Evolutionary conservation across 176 grass and related monocot species (phyloP), one percentile per base, ranked within the genome.

Genomic region (Oryza glaberrima): DNA sequence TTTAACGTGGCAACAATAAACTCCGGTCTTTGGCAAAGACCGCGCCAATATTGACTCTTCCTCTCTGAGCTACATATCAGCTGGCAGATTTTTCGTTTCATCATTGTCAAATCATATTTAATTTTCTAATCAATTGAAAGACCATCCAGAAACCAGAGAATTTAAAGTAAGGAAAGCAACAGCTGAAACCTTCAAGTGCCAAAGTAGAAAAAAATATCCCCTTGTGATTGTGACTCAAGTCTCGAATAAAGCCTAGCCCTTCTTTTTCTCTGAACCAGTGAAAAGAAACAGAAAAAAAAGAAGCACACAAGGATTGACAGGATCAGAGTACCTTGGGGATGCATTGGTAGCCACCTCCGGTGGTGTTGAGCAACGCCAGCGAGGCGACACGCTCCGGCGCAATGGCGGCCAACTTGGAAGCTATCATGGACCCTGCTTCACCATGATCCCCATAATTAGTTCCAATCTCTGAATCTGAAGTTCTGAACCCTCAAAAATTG

Each of bases 301-400:
- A 7, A 41, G 40, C 7, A 61, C 22, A 20, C 16, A 61, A 61
- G 56, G 56, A n/a, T 22, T 61, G 19, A 61, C 56, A 61, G 17
- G 19, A 61, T 61, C 2, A 61, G 19, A n/a, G 70, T 92, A 95
- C 90, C 88, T 91, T 95, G 20, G 93, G 93, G 38, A 90, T 88
- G 80, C 93, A 92, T 69, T 95, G 85, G 79, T 86, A 92, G 36
- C 93, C 90, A 48, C 93, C 90, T 60, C 90, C 93, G 20, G 86
- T 91, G 23, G 86, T 88, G 78, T 90, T 95, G 15, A 95, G 90
- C 79, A 92, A 86, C 51, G 93, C 93, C 70, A 95, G 65, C 28
- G 93, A 95, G 7, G 65, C 49, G 35, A 95, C 77, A 34, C 93
- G 77, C 47, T 87, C 66, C 13, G 93, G 93, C 15, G 88, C 88